These are phyloP conservation scores for Fusarium bulbicola DNA, from an alignment of 2,329 filamentous ascomycete species.

Conservation along the genomic window DNA sequence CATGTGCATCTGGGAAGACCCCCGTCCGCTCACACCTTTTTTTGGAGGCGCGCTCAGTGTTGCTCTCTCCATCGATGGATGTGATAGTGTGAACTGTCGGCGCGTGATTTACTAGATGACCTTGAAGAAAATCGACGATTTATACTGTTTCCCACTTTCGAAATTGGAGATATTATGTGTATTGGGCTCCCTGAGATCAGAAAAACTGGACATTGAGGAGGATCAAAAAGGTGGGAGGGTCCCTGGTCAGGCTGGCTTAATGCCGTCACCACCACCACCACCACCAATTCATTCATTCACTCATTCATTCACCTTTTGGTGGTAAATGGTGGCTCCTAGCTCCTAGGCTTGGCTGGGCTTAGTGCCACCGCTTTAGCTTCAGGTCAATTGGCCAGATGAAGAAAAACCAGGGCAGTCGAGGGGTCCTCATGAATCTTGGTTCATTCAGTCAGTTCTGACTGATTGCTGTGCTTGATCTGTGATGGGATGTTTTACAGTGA, in stretches of 20 bases:
- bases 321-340: constrained; percentile 14
- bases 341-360: constrained; percentile 22
- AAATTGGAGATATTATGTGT: too few species aligned
- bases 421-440: not conserved
- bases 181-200: not conserved
- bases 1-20: constrained; percentile 17
- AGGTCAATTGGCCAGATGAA: constrained; percentile 34
- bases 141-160: not conserved
- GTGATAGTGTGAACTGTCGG: not conserved
- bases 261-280: constrained; percentile 22
- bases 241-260: constrained; percentile 22
- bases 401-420: constrained; percentile 18
- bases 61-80: not conserved
- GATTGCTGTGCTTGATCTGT: not conserved
- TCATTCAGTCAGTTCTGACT: not conserved
- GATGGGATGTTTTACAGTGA: not conserved
- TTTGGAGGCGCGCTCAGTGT: constrained; percentile 13
- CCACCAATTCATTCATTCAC: not conserved
- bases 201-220: not conserved
- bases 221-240: constrained; percentile 12
- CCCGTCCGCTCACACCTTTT: constrained; percentile 35
- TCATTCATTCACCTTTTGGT: not conserved
- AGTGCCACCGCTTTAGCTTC: constrained; percentile 34
- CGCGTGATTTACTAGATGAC: not conserved
- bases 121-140: not conserved